A percentile compares a stretch with the other conserved stretches of the same genome.
These are phyloP conservation scores for Chrysanthemum seticuspe DNA, from an alignment of 129 eudicot species.

Conservation along the genomic window DNA sequence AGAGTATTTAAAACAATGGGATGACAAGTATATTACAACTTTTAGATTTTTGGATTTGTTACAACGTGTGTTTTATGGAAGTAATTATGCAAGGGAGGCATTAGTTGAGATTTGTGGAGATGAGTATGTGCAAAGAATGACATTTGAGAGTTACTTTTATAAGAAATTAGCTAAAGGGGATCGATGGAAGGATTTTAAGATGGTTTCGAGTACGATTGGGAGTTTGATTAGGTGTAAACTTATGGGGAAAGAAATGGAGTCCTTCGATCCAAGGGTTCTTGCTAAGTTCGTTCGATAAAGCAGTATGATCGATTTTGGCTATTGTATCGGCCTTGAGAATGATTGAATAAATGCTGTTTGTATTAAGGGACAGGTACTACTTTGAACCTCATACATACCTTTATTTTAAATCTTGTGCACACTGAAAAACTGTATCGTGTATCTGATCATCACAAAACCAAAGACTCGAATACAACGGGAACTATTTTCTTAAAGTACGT, in stretches of 20 bases:
- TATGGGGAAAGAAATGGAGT: slow-evolving; percentile 71
- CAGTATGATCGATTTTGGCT: neutral
- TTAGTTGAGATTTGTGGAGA: slow-evolving; percentile 96
- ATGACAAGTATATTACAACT: slow-evolving; percentile 71
- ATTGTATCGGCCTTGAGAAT: neutral
- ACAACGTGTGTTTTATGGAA: slow-evolving; percentile 92
- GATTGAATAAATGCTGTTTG: neutral
- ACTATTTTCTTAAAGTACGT: no score
- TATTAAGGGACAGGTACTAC: no score
- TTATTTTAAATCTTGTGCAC: no score
- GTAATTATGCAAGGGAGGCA: slow-evolving; percentile 94
- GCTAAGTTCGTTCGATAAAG: slow-evolving; percentile 21
- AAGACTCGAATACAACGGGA: no score
- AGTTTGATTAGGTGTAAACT: slow-evolving; percentile 86
- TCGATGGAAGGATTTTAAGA: slow-evolving; percentile 73
- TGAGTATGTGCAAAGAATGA: slow-evolving; percentile 95
- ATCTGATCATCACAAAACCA: no score
- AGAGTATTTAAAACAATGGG: slow-evolving; percentile 85
- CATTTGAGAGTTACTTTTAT: slow-evolving; percentile 91
- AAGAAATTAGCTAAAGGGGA: slow-evolving; percentile 84
- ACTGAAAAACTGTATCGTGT: no score
- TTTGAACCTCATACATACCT: no score
- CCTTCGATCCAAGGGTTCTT: slow-evolving; percentile 29
- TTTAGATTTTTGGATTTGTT: slow-evolving; percentile 79
- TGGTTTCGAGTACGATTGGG: slow-evolving; percentile 84